These are phyloP conservation scores for Nicotiana benthamiana DNA, from an alignment of 257 asterid species.

Conservation along the genomic window DNA sequence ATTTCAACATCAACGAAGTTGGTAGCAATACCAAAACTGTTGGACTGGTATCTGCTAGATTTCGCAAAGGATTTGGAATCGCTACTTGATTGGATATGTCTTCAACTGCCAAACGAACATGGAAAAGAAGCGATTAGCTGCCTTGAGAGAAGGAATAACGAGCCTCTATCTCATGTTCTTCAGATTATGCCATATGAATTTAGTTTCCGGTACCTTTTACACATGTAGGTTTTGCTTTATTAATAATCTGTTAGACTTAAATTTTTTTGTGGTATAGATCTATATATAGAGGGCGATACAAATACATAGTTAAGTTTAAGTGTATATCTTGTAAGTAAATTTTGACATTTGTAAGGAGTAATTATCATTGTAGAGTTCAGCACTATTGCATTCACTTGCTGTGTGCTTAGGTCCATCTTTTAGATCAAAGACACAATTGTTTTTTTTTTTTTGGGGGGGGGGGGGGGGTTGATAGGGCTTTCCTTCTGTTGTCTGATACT, in stretches of 20 bases:
- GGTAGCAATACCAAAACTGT: conserved; percentile 68
- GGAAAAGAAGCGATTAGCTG: conserved; percentile 65
- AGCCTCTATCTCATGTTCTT: conserved; percentile 36
- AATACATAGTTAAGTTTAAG: conserved; percentile 18
- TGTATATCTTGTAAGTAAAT: conserved; percentile 36
- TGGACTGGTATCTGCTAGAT: conserved; percentile 88
- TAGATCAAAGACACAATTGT: background rate
- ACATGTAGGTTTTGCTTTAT: conserved; percentile 26
- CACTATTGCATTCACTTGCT: background rate
- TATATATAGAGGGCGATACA: conserved; percentile 24
- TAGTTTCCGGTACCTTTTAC: conserved; percentile 75
- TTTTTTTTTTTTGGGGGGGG: too few relatives aligned
- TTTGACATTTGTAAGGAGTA: conserved; percentile 9
- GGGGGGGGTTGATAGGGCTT: background rate
- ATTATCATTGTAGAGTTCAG: background rate
- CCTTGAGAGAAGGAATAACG: conserved; percentile 41
- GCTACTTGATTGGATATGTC: conserved; percentile 79
- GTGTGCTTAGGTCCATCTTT: background rate
- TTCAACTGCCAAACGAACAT: conserved; percentile 56
- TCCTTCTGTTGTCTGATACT: background rate
- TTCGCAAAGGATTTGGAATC: conserved; percentile 82
- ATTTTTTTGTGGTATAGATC: conserved; percentile 26
- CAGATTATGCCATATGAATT: conserved; percentile 75
- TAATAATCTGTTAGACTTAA: background rate
- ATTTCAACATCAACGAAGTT: conserved; percentile 35